Conservation (phyloP, 371 early-diverging fungal species). For the Apophysomyces variabilis region DNA sequence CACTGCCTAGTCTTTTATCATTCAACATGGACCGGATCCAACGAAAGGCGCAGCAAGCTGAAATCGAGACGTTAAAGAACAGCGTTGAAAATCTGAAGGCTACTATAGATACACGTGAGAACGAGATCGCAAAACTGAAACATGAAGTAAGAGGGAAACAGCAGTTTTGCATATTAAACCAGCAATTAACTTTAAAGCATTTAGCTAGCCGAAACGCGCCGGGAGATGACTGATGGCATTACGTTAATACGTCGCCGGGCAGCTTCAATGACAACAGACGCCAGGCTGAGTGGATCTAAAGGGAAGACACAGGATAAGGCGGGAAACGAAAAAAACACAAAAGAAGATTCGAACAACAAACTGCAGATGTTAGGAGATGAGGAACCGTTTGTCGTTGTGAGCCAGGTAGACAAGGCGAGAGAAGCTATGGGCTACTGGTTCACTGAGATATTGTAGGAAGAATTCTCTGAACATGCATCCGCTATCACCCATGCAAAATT, state of each 20-base stretch:
- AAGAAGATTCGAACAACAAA: slow-evolving; percentile 4
- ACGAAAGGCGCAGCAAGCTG: slow-evolving; percentile 59
- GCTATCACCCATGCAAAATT: slow-evolving; percentile 67
- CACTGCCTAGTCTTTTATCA: slow-evolving; percentile 63
- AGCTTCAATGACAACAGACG: slow-evolving; percentile 37
- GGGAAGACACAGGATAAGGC: slow-evolving; percentile 19
- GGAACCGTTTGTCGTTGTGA: slow-evolving; percentile 51
- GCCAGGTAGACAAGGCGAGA: slow-evolving; percentile 31
- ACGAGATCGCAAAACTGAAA: slow-evolving; percentile 54
- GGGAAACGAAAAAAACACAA: neutral
- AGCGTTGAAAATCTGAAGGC: slow-evolving; percentile 58
- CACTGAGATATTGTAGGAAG: slow-evolving; percentile 38
- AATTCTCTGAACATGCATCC: slow-evolving; percentile 65
- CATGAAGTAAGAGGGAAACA: slow-evolving; percentile 30
- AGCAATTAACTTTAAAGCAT: neutral
- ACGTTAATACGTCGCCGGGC: slow-evolving; percentile 47
- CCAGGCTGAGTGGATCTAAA: slow-evolving; percentile 21
- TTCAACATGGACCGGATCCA: slow-evolving; percentile 65
- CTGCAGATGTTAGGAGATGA: slow-evolving; percentile 21
- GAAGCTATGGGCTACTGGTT: neutral
- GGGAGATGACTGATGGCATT: slow-evolving; percentile 56
- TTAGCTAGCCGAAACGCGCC: slow-evolving; percentile 41
- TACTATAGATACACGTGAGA: slow-evolving; percentile 55
- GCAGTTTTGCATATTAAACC: neutral
- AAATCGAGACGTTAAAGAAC: slow-evolving; percentile 58